Evolutionary conservation across 352 stramenopile genomes (phyloP).

Genomic region (Phytophthora aleatoria): DNA sequence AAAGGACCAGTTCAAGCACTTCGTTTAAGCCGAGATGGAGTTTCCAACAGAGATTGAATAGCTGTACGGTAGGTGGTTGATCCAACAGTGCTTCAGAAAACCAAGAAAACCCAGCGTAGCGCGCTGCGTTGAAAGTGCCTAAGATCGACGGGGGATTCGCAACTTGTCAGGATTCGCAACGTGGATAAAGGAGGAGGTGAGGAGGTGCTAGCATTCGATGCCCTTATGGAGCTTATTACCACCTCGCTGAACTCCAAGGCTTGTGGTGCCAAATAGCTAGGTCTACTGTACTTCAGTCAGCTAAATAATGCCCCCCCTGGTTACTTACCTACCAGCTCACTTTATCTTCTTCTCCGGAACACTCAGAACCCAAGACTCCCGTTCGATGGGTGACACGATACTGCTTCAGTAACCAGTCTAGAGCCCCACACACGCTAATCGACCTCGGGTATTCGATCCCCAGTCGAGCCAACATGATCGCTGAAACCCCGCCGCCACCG

Average conservation of each 20-base stretch:
- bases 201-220: no score
- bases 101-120: neutral
- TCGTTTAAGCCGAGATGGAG: no score
- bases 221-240: neutral
- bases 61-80: no score
- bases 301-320: neutral
- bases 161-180: neutral
- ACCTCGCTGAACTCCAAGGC: neutral
- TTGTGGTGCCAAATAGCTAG: neutral
- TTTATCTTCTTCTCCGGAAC: slow-evolving; percentile 13
- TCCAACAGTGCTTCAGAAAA: no score
- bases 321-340: neutral
- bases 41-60: no score
- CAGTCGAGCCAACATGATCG: slow-evolving; percentile 5
- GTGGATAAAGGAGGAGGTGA: neutral
- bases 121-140: slow-evolving; percentile 16
- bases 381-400: neutral
- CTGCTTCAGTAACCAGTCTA: slow-evolving; percentile 1
- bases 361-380: neutral
- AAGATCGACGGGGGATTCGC: neutral
- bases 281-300: no score
- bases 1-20: no score
- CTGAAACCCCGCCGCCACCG: slow-evolving; percentile 15
- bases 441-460: slow-evolving; percentile 14
- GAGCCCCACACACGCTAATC: slow-evolving; percentile 12